phyloP scores from a whole-genome alignment of 225 moss, liverwort and hornwort species.

The Climacium dendroides region DNA sequence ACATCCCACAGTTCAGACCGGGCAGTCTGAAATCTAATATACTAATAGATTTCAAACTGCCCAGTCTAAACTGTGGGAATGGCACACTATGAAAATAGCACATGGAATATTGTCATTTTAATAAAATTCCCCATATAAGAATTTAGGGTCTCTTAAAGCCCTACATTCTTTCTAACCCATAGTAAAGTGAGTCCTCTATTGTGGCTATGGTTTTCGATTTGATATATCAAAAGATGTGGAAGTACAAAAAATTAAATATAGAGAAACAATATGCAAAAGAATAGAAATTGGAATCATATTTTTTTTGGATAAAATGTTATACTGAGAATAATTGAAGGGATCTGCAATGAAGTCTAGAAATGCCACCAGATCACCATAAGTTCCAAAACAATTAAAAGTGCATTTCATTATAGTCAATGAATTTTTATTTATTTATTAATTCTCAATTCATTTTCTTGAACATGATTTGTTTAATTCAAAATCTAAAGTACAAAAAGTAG shows the following conservation, averaged over 20 bases:
- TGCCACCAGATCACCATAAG: neutral
- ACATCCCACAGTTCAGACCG: too few species aligned
- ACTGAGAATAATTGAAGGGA: neutral
- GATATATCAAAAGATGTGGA: neutral
- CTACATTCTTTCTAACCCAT: neutral
- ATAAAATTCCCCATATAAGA: too few species aligned
- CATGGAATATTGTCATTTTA: too few species aligned
- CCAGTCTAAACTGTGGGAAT: too few species aligned
- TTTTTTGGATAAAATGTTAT: neutral
- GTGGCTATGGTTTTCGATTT: neutral
- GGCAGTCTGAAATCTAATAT: too few species aligned
- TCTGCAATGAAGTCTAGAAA: accelerated
- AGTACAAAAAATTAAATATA: neutral
- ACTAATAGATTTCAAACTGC: too few species aligned
- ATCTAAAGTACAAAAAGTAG: too few species aligned
- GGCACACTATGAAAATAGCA: too few species aligned
- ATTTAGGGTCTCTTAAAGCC: too few species aligned
- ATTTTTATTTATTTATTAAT: neutral
- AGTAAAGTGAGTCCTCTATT: accelerated
- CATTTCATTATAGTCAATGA: neutral
- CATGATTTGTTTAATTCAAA: too few species aligned
- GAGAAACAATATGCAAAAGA: neutral
- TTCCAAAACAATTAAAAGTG: accelerated
- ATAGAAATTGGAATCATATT: neutral
- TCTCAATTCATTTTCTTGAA: neutral